Base-by-base conservation (phyloP, 2,329 filamentous ascomycete species). In the Alternaria tenuissima region DNA sequence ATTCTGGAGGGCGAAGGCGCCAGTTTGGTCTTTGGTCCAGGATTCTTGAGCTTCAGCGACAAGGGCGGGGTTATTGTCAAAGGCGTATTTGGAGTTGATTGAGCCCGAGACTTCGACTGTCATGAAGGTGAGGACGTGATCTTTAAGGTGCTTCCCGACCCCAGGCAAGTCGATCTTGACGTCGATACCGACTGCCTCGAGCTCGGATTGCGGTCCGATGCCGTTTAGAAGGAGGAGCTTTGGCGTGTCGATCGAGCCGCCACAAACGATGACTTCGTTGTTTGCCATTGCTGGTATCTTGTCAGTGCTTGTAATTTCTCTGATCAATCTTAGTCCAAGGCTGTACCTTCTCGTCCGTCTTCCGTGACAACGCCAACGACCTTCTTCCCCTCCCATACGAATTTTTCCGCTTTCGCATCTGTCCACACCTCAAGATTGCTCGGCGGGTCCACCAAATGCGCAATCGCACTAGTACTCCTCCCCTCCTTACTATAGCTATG, bases 361-460 rank as follows among this genome's bases (percentile, higher is more conserved):
- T 49, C 66, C 9, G 67, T 67, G 39, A 69, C 61, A 53, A 78
- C 66, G 8, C 75, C 76, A 8, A 69, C 57, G 7, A 76, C 72
- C 28, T 47, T 73, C 22, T 65, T 66, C 3, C 74, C 75, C 16
- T 70, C 65, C 61, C 74, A 75, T 43, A 66, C 24, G 16, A 78
- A 57, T 14, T 52, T 62, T n/a, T 69, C 55, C 18, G 88, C 84
- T 2, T 80, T 78, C 0, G 83, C 73, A 20, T 82, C 73, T 4
- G 84, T 85, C 59, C 85, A 62, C 26, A 89, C 77, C 0, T 81
- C 83, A 39, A 90, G 72, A 60, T 89, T 89, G 0, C 77, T 68
- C 0, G 84, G 84, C 0, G 69, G 44, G 3, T 80, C 78, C 12
- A 81, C 67, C 52, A 78, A 61, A 71, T 78, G 72, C 34, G 73